Evolutionary conservation across 1,139 yeast species (phyloP), one percentile per base, ranked within the genome.

Genomic region (Geotrichum macrosporum): DNA sequence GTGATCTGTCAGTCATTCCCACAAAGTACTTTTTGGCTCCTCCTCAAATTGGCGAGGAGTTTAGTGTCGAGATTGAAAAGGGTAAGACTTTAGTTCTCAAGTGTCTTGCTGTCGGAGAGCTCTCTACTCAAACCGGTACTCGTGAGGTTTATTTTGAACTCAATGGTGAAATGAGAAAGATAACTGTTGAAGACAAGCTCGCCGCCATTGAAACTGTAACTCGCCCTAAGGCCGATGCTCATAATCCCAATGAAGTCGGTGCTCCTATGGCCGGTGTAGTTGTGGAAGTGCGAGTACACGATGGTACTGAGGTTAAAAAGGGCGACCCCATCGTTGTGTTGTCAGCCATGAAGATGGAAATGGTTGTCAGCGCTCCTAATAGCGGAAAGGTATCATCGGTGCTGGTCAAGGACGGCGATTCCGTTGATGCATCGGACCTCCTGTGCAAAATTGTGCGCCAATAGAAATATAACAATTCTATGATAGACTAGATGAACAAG

Each of bases 241-340:
- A 78, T 64, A 84, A 86, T 66, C 88, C 95, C 51, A 84, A 83
- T 63, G 96, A 94, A 58, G 83, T 94, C 55, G 98, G 97, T 58
- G 95, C 98, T 4, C 99, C 98, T 69, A 92, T 92, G 98, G 94
- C 97, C 29, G 99, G 99, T 73, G 97, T 92, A 53, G 88, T 92
- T 51, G 87, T 92, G 57, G 98, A 94, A 70, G 83, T 92, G 50
- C 86, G 94, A 64, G 85, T 87, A 53, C 85, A 87, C 71, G 78
- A 79, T 58, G 96, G 95, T 53, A 75, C 81, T 46, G 84, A 82
- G 57, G 95, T 94, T 56, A 87, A 85, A 77, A 92, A 89, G 78
- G 98, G 99, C 57, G 96, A 92, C 65, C 94, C 96, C 36, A 69
- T 92, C 59, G 95, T 95, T 49, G 96, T 92, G 26, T 76, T 92